phyloP scores from a whole-genome alignment of 495 filamentous ascomycete species.

The Aspergillus mulundensis region DNA sequence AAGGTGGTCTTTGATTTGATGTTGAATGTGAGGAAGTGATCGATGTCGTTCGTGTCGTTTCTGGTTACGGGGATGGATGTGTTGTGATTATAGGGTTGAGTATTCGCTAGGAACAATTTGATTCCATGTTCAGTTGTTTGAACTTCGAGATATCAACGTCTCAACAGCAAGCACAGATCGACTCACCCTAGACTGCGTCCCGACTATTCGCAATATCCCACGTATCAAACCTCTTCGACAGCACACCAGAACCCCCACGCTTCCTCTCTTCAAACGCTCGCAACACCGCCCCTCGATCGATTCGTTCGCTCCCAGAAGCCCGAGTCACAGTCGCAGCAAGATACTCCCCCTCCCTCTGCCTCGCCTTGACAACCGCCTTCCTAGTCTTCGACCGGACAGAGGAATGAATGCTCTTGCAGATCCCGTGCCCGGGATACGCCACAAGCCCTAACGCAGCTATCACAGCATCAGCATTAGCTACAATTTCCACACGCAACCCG shows the following conservation, averaged over 20 bases:
- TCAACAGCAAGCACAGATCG: not conserved
- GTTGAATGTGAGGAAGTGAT: slow-evolving; percentile 10
- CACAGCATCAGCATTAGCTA: not conserved
- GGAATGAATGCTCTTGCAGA: slow-evolving; percentile 24
- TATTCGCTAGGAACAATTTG: too few species aligned
- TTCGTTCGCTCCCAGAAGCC: too few species aligned
- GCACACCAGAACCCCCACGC: not conserved
- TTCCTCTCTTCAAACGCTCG: not conserved
- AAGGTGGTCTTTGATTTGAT: slow-evolving; percentile 39
- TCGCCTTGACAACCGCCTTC: slow-evolving; percentile 17
- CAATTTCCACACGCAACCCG: not conserved
- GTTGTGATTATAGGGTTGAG: too few species aligned
- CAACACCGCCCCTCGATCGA: slow-evolving; percentile 4
- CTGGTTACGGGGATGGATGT: not conserved
- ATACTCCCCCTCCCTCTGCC: slow-evolving; percentile 14
- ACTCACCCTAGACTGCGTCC: not conserved
- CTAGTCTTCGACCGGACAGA: slow-evolving; percentile 22
- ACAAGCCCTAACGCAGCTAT: slow-evolving; percentile 25
- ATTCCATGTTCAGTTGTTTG: not conserved
- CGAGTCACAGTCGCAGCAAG: not conserved
- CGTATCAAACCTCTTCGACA: slow-evolving; percentile 2
- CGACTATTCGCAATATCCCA: slow-evolving; percentile 4
- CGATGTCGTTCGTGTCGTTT: not conserved
- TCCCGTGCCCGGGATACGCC: slow-evolving; percentile 24
- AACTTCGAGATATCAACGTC: not conserved